These are phyloP conservation scores for Stentor coeruleus DNA, from an alignment of 73 alveolate species.

Conservation along the genomic window DNA sequence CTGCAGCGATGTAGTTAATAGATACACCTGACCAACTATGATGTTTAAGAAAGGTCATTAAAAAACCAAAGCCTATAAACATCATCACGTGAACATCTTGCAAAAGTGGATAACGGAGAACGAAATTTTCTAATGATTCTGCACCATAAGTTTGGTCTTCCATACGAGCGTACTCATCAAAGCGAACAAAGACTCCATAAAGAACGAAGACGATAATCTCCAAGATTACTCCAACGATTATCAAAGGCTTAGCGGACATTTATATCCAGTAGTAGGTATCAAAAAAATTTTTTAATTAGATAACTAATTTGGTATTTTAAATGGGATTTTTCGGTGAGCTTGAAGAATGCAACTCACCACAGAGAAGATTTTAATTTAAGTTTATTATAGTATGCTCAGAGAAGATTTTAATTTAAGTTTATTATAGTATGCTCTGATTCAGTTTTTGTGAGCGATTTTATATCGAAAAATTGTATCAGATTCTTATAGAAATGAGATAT, in stretches of 20 bases:
- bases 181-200: conserved; percentile 6
- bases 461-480: no score
- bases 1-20: conserved; percentile 51
- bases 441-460: no score
- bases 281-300: no score
- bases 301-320: no score
- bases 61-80: conserved; percentile 75
- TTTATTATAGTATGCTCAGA: no score
- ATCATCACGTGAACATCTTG: conserved; percentile 75
- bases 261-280: no score
- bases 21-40: conserved; percentile 67
- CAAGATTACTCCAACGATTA: not conserved
- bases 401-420: no score
- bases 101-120: conserved; percentile 35
- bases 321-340: no score
- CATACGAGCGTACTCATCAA: not conserved
- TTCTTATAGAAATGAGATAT: no score
- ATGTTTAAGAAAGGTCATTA: conserved; percentile 56
- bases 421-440: no score
- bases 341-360: no score
- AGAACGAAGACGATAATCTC: not conserved
- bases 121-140: not conserved
- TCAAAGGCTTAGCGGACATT: not conserved
- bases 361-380: no score
- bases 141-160: not conserved